Percentiles rank a stretch among this genome's conserved stretches.
Evolutionary conservation across 1,139 yeast genomes (phyloP).

Genomic region (Lodderomyces margitis): DNA sequence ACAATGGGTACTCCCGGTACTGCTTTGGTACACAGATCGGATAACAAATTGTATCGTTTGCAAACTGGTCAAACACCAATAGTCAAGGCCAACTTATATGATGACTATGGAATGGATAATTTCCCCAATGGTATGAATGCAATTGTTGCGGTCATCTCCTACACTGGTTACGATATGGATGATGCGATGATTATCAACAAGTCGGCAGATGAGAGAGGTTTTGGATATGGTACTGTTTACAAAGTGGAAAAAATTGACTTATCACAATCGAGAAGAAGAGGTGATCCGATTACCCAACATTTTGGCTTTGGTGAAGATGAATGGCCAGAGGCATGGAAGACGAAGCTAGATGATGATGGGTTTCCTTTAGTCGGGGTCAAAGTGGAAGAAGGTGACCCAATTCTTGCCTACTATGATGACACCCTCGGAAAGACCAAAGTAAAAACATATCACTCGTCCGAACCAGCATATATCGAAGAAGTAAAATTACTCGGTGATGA

Average conservation of each 20-base stretch:
- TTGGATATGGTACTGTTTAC: constrained; percentile 95
- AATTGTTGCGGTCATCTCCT: constrained; percentile 96
- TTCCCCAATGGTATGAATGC: constrained; percentile 99
- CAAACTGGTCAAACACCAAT: constrained; percentile 98
- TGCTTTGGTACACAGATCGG: constrained; percentile 87
- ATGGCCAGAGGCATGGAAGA: constrained; percentile 90
- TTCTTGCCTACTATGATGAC: constrained; percentile 90
- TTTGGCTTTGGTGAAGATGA: constrained; percentile 92
- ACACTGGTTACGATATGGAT: constrained; percentile 99
- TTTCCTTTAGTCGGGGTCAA: constrained; percentile 85
- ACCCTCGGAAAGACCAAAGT: constrained; percentile 87
- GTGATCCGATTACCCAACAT: constrained; percentile 93
- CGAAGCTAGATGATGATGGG: constrained; percentile 88
- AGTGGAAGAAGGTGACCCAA: constrained; percentile 95
- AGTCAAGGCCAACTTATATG: constrained; percentile 90
- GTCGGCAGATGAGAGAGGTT: constrained; percentile 96
- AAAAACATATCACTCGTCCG: constrained; percentile 90
- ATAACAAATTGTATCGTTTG: constrained; percentile 86
- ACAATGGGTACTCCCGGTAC: constrained; percentile 99
- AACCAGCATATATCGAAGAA: constrained; percentile 94
- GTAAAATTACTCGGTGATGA: constrained; percentile 92
- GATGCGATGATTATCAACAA: constrained; percentile 99
- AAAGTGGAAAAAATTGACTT: constrained; percentile 91
- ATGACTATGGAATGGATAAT: constrained; percentile 96
- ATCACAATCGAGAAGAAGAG: constrained; percentile 74